Evolutionary conservation across 2,329 filamentous ascomycete genomes (phyloP).

Genomic region (Anthostomella pinea): DNA sequence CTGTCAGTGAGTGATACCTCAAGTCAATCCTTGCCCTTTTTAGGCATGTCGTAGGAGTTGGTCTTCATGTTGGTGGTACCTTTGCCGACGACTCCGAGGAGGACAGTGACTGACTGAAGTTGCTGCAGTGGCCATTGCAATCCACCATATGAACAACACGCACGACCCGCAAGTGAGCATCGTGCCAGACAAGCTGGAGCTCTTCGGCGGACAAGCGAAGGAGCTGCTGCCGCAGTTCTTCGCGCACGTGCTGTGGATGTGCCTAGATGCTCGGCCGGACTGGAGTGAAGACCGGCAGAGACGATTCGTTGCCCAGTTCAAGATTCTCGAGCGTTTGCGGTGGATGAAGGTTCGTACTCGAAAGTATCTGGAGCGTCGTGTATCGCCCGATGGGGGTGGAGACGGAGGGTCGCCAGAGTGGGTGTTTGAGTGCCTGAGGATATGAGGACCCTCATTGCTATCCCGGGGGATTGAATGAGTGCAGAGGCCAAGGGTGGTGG

Average conservation of each 20-base stretch:
- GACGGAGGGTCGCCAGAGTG: slow-evolving; percentile 3
- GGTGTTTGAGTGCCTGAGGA: slow-evolving; percentile 14
- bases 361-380: slow-evolving; percentile 3
- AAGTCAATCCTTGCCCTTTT: too few relatives aligned
- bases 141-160: slow-evolving; percentile 20
- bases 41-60: too few relatives aligned
- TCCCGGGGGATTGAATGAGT: slow-evolving; percentile 1
- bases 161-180: slow-evolving; percentile 12
- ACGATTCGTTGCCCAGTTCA: slow-evolving; percentile 9
- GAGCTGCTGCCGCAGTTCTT: slow-evolving; percentile 18
- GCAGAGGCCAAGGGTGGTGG: too few relatives aligned
- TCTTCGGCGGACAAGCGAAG: slow-evolving; percentile 14
- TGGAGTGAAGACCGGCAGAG: slow-evolving; percentile 4
- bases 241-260: slow-evolving; percentile 17
- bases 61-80: too few relatives aligned
- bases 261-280: slow-evolving; percentile 4
- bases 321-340: slow-evolving; percentile 10
- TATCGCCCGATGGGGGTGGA: slow-evolving; percentile 1
- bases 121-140: slow-evolving; percentile 11
- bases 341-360: slow-evolving; percentile 12
- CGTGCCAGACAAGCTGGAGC: slow-evolving; percentile 19
- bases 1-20: too few relatives aligned
- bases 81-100: too few relatives aligned
- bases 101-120: too few relatives aligned
- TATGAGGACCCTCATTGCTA: too few relatives aligned